These are phyloP conservation scores for Sanghuangporus baumii DNA, from an alignment of 1,284 basidiomycete genomes.

Conservation along the genomic window DNA sequence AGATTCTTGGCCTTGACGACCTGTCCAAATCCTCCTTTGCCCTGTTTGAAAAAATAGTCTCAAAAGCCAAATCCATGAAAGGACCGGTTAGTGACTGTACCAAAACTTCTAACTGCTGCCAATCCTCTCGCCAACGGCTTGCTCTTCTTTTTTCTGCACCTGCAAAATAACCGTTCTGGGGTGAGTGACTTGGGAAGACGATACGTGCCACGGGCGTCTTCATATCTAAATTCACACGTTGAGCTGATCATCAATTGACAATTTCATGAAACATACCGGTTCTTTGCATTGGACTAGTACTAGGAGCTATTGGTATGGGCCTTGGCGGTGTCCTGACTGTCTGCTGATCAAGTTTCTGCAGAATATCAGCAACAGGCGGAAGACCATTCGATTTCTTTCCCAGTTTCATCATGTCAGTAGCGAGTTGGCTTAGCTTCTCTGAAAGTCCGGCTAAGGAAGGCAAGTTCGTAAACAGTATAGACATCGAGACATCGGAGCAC, in stretches of 20 bases:
- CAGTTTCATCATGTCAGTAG: constrained; percentile 52
- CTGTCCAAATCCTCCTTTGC: constrained; percentile 89
- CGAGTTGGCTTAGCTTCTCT: constrained; percentile 38
- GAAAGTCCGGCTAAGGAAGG: neutral
- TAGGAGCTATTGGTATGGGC: constrained; percentile 2
- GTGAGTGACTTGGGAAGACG: constrained; percentile 39
- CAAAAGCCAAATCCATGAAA: neutral
- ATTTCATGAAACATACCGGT: neutral
- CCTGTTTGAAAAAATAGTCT: constrained; percentile 38
- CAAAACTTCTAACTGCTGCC: constrained; percentile 75
- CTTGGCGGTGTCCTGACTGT: neutral
- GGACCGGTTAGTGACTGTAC: constrained; percentile 33
- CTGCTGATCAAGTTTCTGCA: constrained; percentile 1
- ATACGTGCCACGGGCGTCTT: constrained; percentile 41
- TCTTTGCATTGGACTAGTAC: constrained; percentile 3
- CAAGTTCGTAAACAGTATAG: neutral
- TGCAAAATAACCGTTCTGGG: constrained; percentile 56
- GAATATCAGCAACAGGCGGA: neutral
- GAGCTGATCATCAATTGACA: neutral
- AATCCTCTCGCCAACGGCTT: constrained; percentile 81
- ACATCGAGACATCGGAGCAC: neutral
- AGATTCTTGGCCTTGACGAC: constrained; percentile 93
- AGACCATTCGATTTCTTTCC: constrained; percentile 33
- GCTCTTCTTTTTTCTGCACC: constrained; percentile 40
- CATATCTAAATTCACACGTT: constrained; percentile 27